Conservation (phyloP, 805 yeast genomes). For the Brettanomyces anomalus region DNA sequence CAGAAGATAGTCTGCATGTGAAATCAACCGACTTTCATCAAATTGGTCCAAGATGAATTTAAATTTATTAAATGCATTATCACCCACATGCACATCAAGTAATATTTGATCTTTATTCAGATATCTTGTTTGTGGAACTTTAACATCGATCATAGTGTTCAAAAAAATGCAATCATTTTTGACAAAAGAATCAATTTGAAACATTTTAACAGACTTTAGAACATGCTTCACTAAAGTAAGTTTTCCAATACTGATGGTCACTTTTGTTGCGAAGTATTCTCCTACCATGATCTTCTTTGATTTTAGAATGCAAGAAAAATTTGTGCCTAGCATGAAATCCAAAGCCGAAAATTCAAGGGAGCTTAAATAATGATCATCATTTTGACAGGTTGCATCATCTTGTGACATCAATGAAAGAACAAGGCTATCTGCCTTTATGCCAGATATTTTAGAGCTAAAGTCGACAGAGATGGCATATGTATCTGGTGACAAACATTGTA, state of each 20-base stretch:
- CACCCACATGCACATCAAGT: slow-evolving; percentile 14
- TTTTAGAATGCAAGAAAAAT: slow-evolving; percentile 1
- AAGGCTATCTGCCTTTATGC: slow-evolving; percentile 9
- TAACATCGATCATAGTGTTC: slow-evolving; percentile 15
- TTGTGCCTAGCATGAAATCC: neutral
- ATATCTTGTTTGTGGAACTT: slow-evolving; percentile 16
- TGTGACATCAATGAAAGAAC: slow-evolving; percentile 1
- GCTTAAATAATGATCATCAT: neutral
- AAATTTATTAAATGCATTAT: slow-evolving; percentile 9
- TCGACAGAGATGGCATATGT: slow-evolving; percentile 28
- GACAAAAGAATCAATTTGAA: slow-evolving; percentile 12
- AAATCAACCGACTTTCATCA: slow-evolving; percentile 20
- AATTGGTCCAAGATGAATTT: slow-evolving; percentile 17
- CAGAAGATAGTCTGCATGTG: slow-evolving; percentile 10
- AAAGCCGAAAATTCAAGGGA: neutral
- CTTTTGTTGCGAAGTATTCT: slow-evolving; percentile 10
- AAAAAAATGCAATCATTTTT: slow-evolving; percentile 3
- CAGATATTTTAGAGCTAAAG: slow-evolving; percentile 21
- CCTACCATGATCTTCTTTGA: slow-evolving; percentile 17
- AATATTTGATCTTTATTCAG: slow-evolving; percentile 22
- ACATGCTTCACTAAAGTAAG: slow-evolving; percentile 12
- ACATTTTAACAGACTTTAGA: slow-evolving; percentile 7
- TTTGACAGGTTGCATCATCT: neutral
- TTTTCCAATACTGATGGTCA: slow-evolving; percentile 16
- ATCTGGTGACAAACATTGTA: slow-evolving; percentile 29